Conservation (phyloP, 495 filamentous ascomycete genomes). For the Elaphomyces granulatus region DNA sequence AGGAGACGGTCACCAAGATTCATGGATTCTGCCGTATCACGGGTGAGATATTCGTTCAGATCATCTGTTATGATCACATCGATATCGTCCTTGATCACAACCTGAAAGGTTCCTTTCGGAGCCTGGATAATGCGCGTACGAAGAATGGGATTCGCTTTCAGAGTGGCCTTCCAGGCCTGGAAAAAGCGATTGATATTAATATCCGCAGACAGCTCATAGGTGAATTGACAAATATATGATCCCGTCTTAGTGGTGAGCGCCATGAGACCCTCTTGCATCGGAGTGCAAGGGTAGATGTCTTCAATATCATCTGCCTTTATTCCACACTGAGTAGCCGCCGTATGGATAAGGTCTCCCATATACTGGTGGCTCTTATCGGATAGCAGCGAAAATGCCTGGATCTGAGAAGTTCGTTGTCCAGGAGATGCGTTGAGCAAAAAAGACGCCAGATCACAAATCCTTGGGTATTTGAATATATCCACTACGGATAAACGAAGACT, state of each 20-base stretch:
- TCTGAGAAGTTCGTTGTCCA: neutral
- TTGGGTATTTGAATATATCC: constrained; percentile 23
- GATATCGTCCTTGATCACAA: constrained; percentile 13
- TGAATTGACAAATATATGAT: constrained; percentile 18
- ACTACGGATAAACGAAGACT: constrained; percentile 20
- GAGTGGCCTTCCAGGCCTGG: constrained; percentile 24
- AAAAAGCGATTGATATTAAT: constrained; percentile 21
- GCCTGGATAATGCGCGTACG: constrained; percentile 29
- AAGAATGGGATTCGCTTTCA: constrained; percentile 19
- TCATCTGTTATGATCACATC: neutral
- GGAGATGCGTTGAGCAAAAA: neutral
- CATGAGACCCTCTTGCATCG: constrained; percentile 45
- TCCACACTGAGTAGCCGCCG: constrained; percentile 8
- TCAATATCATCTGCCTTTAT: constrained; percentile 24
- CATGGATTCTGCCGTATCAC: neutral
- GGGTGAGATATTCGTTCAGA: neutral
- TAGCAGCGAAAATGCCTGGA: neutral
- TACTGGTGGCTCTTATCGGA: neutral
- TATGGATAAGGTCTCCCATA: neutral
- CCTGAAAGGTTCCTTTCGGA: constrained; percentile 18
- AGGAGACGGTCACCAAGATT: neutral
- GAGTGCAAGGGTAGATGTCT: constrained; percentile 46
- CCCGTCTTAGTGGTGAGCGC: constrained; percentile 24
- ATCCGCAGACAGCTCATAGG: constrained; percentile 14
- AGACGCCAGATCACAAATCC: constrained; percentile 22